Conservation (phyloP, 1,284 basidiomycete genomes). For the Trametes versicolor region DNA sequence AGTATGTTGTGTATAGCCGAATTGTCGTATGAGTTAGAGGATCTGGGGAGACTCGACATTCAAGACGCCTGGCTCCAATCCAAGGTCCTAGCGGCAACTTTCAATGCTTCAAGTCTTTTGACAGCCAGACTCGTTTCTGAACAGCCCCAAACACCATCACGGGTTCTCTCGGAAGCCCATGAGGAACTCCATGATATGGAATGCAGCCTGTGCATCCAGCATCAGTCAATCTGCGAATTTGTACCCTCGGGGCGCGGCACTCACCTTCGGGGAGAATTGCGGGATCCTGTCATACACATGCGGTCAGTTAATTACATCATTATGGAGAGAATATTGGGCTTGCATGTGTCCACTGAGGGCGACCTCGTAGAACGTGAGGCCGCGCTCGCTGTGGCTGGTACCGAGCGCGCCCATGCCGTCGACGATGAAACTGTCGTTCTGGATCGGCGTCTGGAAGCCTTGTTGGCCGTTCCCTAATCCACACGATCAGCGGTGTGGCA, state of each 20-base stretch:
- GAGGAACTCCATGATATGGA: constrained; percentile 75
- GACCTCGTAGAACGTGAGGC: constrained; percentile 72
- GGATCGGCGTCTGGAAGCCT: constrained; percentile 76
- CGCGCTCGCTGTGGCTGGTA: constrained; percentile 69
- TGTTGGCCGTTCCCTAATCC: constrained; percentile 67
- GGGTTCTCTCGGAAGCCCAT: constrained; percentile 63
- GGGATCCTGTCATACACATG: constrained; percentile 57
- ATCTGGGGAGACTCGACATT: too few relatives aligned
- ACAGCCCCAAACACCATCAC: too few relatives aligned
- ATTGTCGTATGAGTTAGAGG: too few relatives aligned
- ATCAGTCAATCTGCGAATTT: not conserved
- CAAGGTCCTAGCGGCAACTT: too few relatives aligned
- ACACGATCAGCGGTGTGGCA: not conserved
- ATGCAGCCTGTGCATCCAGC: constrained; percentile 56
- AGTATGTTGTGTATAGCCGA: too few relatives aligned
- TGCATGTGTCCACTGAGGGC: constrained; percentile 76
- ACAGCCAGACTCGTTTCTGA: too few relatives aligned
- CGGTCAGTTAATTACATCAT: not conserved
- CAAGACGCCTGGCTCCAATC: too few relatives aligned
- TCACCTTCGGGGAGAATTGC: constrained; percentile 61
- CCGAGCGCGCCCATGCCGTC: constrained; percentile 74
- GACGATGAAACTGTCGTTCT: constrained; percentile 71
- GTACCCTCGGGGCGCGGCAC: not conserved
- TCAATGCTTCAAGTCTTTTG: too few relatives aligned
- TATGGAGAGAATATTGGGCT: constrained; percentile 37